Base-by-base conservation (phyloP, 164 flowering plant species). In the Kalanchoe fedtschenkoi region DNA sequence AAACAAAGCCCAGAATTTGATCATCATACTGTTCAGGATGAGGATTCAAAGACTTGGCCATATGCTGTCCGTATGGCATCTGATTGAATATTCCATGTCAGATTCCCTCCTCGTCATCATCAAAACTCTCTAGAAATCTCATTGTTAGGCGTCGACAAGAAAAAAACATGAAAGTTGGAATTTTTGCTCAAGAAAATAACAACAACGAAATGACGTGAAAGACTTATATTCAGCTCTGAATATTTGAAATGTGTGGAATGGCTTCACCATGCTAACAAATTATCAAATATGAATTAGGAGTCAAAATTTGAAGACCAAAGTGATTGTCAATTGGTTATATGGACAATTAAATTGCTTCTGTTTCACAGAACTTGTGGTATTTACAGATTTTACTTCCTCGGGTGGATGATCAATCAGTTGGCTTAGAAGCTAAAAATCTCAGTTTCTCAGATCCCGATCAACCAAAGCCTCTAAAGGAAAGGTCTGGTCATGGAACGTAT, bases 51-150 rank as follows among this genome's bases (percentile, higher is more conserved):
- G 56, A 24, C 56, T 24, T 51, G 56, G 56, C 33, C n/a, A 51
- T 28, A 51, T 51, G 32, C 56, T 26, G 56, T 0, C 55, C 32
- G n/a, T n/a, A 10, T 51, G 16, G 56, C 26, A 30, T 28, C 32
- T 51, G 56, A 22, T 24, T 17, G 56, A 51, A 51, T 51, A 51
- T n/a, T 51, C 56, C 56, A 51, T 51, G 13, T 51, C 56, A 51
- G 56, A 51, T 51, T 51, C 56, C 56, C 33, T 51, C 11, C 5
- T 3, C 14, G 56, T 51, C 30, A 51, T 24, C 2, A 24, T 24
- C 56, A 26, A 51, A 51, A 26, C n/a, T n/a, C 56, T 44, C 21
- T n/a, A 26, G n/a, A 51, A 51, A 26, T 26, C 32, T 24, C 32
- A 47, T 8, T 11, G 32, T 51, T 51, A 51, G 32, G 56, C 14